phyloP scores from a whole-genome alignment of 306 rosid species.

The Rosa rugosa region DNA sequence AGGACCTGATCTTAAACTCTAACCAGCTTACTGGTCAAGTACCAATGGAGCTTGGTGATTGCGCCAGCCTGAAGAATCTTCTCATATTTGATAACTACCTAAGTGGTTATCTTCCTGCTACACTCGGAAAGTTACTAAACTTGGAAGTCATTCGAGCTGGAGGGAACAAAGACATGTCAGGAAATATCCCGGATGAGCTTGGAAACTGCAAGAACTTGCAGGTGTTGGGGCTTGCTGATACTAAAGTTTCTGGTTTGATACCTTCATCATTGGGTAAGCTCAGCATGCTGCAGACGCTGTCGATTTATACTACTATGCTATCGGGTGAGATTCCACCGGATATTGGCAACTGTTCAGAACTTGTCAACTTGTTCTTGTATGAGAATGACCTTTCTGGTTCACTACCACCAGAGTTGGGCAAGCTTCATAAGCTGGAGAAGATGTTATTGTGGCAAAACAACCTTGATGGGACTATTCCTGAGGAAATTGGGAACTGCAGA shows the following conservation, averaged over 20 bases:
- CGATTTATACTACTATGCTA: constrained; percentile 70
- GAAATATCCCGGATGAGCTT: constrained; percentile 59
- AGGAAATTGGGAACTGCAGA: constrained; percentile 68
- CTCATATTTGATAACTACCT: constrained; percentile 61
- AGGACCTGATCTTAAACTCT: constrained; percentile 59
- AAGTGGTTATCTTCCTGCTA: constrained; percentile 52
- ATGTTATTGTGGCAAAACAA: constrained; percentile 78
- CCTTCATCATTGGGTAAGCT: constrained; percentile 72
- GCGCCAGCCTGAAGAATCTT: constrained; percentile 55
- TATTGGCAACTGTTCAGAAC: constrained; percentile 89
- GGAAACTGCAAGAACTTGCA: constrained; percentile 66
- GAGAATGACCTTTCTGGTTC: constrained; percentile 71
- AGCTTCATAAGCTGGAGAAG: constrained; percentile 68
- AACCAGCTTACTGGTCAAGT: constrained; percentile 73
- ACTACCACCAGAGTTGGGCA: constrained; percentile 66
- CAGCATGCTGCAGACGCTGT: constrained; percentile 55
- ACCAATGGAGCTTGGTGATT: constrained; percentile 56
- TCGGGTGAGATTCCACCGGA: constrained; percentile 80
- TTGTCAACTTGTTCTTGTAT: constrained; percentile 66
- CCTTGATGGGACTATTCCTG: constrained; percentile 60
- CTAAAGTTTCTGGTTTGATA: constrained; percentile 64
- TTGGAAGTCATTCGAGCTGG: constrained; percentile 69
- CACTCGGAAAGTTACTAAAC: constrained; percentile 51
- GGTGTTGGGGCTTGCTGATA: constrained; percentile 73
- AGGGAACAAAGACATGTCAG: constrained; percentile 67